These are phyloP conservation scores for Sordaria brevicollis DNA, from an alignment of 495 filamentous ascomycete species.

Conservation along the genomic window DNA sequence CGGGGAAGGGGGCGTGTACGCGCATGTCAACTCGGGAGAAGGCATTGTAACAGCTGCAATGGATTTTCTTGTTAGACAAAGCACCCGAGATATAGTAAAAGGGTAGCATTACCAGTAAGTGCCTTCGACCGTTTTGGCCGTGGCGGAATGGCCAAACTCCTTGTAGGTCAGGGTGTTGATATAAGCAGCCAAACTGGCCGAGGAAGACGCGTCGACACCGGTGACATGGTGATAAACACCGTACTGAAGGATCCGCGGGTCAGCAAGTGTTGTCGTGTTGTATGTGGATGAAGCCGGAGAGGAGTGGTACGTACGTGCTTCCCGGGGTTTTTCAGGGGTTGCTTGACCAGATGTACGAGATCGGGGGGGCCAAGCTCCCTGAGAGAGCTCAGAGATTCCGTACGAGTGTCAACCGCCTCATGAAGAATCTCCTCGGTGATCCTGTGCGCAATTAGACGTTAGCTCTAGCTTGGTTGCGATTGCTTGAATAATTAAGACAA, in stretches of 20 bases:
- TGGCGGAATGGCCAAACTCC: constrained; percentile 62
- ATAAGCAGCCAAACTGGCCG: constrained; percentile 91
- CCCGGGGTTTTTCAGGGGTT: constrained; percentile 51
- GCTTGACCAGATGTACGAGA: constrained; percentile 88
- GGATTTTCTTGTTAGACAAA: not conserved
- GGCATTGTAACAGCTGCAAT: constrained; percentile 89
- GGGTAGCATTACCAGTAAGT: constrained; percentile 68
- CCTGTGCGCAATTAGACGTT: constrained; percentile 34
- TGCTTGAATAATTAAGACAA: not conserved
- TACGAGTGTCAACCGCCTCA: constrained; percentile 80
- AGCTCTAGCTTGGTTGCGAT: constrained; percentile 3
- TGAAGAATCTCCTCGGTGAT: constrained; percentile 85
- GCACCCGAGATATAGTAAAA: not conserved
- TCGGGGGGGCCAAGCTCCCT: constrained; percentile 94
- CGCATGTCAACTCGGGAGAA: constrained; percentile 98
- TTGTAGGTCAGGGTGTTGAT: constrained; percentile 95
- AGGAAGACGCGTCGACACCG: constrained; percentile 93
- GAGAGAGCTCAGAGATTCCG: constrained; percentile 70
- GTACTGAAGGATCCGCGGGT: constrained; percentile 41
- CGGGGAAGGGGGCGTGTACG: constrained; percentile 91
- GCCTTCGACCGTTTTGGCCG: constrained; percentile 83
- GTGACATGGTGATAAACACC: constrained; percentile 98
- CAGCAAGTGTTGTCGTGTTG: constrained; percentile 2
- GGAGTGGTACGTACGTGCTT: constrained; percentile 46
- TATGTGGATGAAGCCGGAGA: not conserved